These are phyloP conservation scores for Alternaria hordeiaustralica DNA, from an alignment of 2,329 filamentous ascomycete genomes.

Conservation along the genomic window DNA sequence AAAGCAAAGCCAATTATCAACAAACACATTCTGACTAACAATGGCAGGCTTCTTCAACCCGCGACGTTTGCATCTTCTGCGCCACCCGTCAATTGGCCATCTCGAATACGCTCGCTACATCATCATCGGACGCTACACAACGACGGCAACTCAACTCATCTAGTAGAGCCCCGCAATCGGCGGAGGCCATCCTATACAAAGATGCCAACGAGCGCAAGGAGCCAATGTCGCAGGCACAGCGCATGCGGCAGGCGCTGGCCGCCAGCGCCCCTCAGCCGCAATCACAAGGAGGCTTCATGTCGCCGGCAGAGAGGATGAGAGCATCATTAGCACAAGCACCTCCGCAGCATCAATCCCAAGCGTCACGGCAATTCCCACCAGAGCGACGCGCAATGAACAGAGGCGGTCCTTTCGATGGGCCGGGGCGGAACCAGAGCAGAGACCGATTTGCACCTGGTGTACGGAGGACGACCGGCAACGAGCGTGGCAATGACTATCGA, in stretches of 20 bases:
- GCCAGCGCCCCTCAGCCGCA: slow-evolving; percentile 23
- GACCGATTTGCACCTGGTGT: slow-evolving; percentile 20
- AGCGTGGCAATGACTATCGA: slow-evolving; percentile 7
- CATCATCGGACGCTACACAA: slow-evolving; percentile 28
- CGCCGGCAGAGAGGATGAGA: slow-evolving; percentile 28
- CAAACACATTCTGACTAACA: slow-evolving; percentile 6
- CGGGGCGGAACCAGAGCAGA: slow-evolving; percentile 25
- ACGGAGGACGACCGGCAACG: slow-evolving; percentile 6
- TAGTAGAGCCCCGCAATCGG: slow-evolving; percentile 38
- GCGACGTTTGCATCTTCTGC: slow-evolving; percentile 49
- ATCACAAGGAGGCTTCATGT: slow-evolving; percentile 20
- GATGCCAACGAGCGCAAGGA: slow-evolving; percentile 25
- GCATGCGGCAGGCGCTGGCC: slow-evolving; percentile 34
- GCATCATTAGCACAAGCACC: slow-evolving; percentile 13
- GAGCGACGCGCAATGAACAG: slow-evolving; percentile 23
- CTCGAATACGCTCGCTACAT: slow-evolving; percentile 21
- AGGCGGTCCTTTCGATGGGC: slow-evolving; percentile 20
- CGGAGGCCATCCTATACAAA: slow-evolving; percentile 37
- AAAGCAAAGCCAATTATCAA: not conserved
- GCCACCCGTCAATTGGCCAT: slow-evolving; percentile 42
- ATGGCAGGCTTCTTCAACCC: slow-evolving; percentile 41
- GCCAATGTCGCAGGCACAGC: slow-evolving; percentile 35
- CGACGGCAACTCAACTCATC: slow-evolving; percentile 43
- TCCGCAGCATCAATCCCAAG: slow-evolving; percentile 12
- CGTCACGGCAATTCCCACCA: slow-evolving; percentile 17